Evolutionary conservation across 768 basidiomycete genomes (phyloP), one percentile per base, ranked within the genome.

Genomic region (Pisolithus microcarpus): DNA sequence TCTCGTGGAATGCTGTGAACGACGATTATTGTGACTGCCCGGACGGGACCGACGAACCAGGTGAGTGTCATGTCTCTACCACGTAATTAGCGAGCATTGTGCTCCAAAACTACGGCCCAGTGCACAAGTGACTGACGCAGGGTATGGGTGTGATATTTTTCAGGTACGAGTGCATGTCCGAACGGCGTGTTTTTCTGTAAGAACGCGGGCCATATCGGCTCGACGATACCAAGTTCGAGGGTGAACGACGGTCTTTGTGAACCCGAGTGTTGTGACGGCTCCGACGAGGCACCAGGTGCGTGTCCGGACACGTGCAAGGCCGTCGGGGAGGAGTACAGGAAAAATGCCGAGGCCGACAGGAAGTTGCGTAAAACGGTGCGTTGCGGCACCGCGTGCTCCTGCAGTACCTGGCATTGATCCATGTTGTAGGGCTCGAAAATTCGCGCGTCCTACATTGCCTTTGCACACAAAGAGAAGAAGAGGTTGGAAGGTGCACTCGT

Each of bases 21-120:
- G 91, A 97, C 62, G 92, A 97, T 67, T 91, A 84, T 60, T 97
- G 93, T 62, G 93, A 97, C 70, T 97, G 93, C 63, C 74, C 75
- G 28, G 93, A 96, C 61, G 92, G 92, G n/a, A 92, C 87, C 56
- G 93, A 97, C 57, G 93, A 97, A 65, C 93, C 93, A 65, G 93
- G 93, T 85, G 58, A 30, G 30, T 38, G 52, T 49, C 46, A 43
- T 37, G 38, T 40, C 18, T 40, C 18, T n/a, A 40, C 10, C 18
- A 18, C 21, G 4, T 40, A n/a, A n/a, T 18, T 15, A 8, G n/a
- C 18, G 11, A 34, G 11, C 34, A 13, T 15, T 11, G 13, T 11
- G 34, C 34, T 34, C 3, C 34, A 4, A 5, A 34, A 5, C 34
- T 15, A 34, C 11, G 5, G 13, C 13, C 13, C 13, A 15, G 13